Evolutionary conservation across 2,329 filamentous ascomycete species (phyloP).

Genomic region (Sclerotinia trifoliorum): DNA sequence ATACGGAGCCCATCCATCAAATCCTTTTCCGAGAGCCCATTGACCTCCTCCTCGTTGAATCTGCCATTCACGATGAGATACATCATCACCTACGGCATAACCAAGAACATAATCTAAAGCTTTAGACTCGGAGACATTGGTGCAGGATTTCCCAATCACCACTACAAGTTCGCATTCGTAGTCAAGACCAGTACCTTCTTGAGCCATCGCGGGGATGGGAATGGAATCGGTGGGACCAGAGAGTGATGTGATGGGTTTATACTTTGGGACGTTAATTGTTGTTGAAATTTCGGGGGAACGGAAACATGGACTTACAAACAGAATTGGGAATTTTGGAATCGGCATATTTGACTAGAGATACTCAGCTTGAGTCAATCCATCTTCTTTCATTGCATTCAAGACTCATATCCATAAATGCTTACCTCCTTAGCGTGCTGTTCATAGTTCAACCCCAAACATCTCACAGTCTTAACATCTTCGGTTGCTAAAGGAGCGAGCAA

Average conservation of each 20-base stretch:
- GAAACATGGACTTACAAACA: conserved; percentile 52
- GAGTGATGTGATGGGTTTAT: conserved; percentile 67
- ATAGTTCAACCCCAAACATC: conserved; percentile 71
- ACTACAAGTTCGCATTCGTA: conserved; percentile 79
- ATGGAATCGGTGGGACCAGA: conserved; percentile 64
- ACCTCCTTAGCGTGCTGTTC: conserved; percentile 68
- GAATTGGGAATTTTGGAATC: conserved; percentile 66
- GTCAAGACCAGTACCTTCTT: conserved; percentile 65
- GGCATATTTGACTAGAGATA: conserved; percentile 58
- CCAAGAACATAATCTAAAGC: conserved; percentile 73
- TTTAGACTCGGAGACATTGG: conserved; percentile 61
- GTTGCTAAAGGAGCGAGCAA: conserved; percentile 64
- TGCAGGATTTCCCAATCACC: conserved; percentile 66
- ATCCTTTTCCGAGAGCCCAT: conserved; percentile 71
- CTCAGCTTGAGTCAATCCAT: neutral
- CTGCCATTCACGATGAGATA: conserved; percentile 79
- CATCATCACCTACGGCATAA: conserved; percentile 73
- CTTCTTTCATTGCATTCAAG: neutral
- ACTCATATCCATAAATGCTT: conserved; percentile 11
- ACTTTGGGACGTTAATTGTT: conserved; percentile 35
- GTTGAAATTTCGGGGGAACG: neutral
- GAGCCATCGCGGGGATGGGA: conserved; percentile 63
- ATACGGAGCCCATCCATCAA: conserved; percentile 73
- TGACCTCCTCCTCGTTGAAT: conserved; percentile 65
- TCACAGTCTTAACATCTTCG: conserved; percentile 63